Evolutionary conservation across 129 eudicot species (phyloP).

Genomic region (Erigeron canadensis): DNA sequence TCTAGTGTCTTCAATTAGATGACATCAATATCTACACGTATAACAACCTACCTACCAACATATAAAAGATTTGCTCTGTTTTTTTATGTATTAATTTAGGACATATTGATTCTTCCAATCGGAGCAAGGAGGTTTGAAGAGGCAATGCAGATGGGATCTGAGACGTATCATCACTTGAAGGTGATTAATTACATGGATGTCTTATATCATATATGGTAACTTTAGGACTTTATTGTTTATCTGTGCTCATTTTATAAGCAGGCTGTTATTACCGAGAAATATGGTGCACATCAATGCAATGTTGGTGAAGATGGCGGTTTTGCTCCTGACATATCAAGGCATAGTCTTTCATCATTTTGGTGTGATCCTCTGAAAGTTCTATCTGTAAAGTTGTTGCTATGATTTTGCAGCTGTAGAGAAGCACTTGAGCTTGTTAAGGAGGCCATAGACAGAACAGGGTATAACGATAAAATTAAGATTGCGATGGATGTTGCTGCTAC

Average conservation of each 20-base stretch:
- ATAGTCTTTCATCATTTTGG: slow-evolving; percentile 35
- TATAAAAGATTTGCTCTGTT: neutral
- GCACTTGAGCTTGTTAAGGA: slow-evolving; percentile 91
- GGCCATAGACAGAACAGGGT: slow-evolving; percentile 86
- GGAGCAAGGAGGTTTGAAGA: slow-evolving; percentile 90
- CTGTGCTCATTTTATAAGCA: slow-evolving; percentile 35
- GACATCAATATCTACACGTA: neutral
- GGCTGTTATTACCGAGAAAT: slow-evolving; percentile 85
- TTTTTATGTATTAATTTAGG: slow-evolving; percentile 38
- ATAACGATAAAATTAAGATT: slow-evolving; percentile 72
- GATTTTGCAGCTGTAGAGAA: slow-evolving; percentile 77
- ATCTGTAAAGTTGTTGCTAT: slow-evolving; percentile 32
- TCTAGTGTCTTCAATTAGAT: neutral
- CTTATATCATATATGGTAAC: neutral
- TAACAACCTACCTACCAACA: neutral
- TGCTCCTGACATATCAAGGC: slow-evolving; percentile 91
- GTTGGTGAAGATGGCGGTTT: slow-evolving; percentile 98
- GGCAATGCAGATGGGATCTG: slow-evolving; percentile 96
- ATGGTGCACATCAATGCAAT: slow-evolving; percentile 77
- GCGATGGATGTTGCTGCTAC: slow-evolving; percentile 95
- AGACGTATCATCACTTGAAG: slow-evolving; percentile 95
- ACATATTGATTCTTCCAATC: slow-evolving; percentile 85
- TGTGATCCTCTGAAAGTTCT: slow-evolving; percentile 15
- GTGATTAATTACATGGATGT: slow-evolving; percentile 33
- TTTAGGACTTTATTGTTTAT: neutral